Evolutionary conservation across 345 rosid species (phyloP).

Genomic region (Salix purpurea): DNA sequence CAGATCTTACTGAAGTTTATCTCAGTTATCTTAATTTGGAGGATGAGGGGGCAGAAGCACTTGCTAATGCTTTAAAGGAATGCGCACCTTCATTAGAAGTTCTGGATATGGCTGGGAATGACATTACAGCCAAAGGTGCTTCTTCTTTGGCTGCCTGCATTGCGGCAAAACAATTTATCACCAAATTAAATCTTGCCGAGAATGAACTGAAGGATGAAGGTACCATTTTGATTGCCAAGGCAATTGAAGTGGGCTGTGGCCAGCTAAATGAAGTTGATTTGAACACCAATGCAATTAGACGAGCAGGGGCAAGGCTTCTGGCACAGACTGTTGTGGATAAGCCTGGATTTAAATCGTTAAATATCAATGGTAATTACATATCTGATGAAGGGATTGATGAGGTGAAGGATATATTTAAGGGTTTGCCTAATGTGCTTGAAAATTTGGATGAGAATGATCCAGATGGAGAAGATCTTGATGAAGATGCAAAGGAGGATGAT

Average conservation of each 20-base stretch:
- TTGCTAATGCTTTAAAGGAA: conserved; percentile 62
- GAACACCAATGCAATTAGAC: conserved; percentile 25
- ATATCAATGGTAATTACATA: conserved; percentile 30
- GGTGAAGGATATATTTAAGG: conserved; percentile 26
- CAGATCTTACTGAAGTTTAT: conserved; percentile 63
- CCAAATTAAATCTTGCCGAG: conserved; percentile 72
- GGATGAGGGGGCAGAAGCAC: conserved; percentile 69
- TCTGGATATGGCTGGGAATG: conserved; percentile 92
- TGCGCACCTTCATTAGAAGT: conserved; percentile 66
- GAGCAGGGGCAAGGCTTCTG: conserved; percentile 33
- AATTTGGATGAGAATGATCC: conserved; percentile 35
- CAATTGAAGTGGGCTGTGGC: conserved; percentile 25
- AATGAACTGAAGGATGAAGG: conserved; percentile 92
- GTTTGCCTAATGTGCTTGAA: conserved; percentile 21
- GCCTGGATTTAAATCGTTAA: conserved; percentile 25
- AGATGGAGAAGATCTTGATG: conserved; percentile 71
- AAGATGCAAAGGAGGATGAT: conserved; percentile 52
- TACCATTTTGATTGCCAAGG: conserved; percentile 36
- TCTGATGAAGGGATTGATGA: conserved; percentile 38
- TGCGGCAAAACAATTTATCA: conserved; percentile 49
- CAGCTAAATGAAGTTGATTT: conserved; percentile 34
- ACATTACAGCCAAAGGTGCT: conserved; percentile 66
- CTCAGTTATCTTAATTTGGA: conserved; percentile 82
- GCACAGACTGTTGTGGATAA: conserved; percentile 23
- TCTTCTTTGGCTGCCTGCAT: conserved; percentile 60